Conservation (phyloP, 768 basidiomycete species). For the Russula abietina region DNA sequence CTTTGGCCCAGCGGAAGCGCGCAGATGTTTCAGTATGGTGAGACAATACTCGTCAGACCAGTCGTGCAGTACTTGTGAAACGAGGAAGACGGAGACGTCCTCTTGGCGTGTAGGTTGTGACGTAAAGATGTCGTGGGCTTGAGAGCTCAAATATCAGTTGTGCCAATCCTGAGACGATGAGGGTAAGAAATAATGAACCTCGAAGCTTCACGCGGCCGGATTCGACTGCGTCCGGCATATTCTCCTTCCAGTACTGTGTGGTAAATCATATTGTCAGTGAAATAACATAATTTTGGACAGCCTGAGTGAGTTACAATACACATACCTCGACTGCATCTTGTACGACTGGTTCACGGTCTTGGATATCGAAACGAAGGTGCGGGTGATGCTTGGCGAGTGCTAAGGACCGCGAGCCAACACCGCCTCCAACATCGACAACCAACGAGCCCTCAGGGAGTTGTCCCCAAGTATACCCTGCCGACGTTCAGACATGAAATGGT, state of each 20-base stretch:
- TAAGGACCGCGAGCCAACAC: too few species aligned
- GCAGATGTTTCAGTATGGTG: too few species aligned
- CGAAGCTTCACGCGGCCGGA: constrained; percentile 15
- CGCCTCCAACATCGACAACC: constrained; percentile 14
- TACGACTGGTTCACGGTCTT: too few species aligned
- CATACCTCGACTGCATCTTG: too few species aligned
- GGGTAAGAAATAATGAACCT: constrained; percentile 17
- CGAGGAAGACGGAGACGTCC: too few species aligned
- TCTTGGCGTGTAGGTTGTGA: constrained; percentile 28
- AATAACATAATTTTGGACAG: neutral
- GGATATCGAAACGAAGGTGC: too few species aligned
- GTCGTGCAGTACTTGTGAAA: too few species aligned
- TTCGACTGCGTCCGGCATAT: too few species aligned
- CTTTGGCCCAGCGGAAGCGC: too few species aligned
- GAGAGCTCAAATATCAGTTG: neutral
- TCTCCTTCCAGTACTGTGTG: too few species aligned
- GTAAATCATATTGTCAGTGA: neutral
- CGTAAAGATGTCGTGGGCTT: constrained; percentile 28
- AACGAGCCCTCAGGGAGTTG: constrained; percentile 8
- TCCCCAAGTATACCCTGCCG: constrained; percentile 5
- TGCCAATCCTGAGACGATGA: neutral
- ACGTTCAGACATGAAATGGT: neutral
- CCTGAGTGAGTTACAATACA: neutral
- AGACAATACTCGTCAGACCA: too few species aligned
- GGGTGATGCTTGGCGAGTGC: too few species aligned